Base-by-base conservation (phyloP, 2,329 filamentous ascomycete genomes). In the Lanzia echinophila region DNA sequence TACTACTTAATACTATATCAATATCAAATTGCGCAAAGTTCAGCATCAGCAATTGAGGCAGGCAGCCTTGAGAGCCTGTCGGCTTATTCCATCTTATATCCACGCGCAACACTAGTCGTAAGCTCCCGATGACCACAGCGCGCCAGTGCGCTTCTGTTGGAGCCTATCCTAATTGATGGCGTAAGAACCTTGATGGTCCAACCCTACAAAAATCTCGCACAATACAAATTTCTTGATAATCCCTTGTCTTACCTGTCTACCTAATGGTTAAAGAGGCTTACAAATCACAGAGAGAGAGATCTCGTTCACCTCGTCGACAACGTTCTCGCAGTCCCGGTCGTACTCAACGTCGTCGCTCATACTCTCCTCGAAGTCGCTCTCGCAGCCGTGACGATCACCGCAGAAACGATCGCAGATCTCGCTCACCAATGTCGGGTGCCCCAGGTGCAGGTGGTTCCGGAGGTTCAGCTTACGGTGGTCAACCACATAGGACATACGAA, bases 271-370 rank as follows among this genome's bases (percentile, higher is more conserved):
- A 58, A 62, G 62, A 67, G 52, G 64, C 66, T 68, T 63, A 69
- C 65, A 60, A 60, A 56, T 63, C 58, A 62, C 78, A 92, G 88
- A 88, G 88, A 72, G 89, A 95, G 83, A 87, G 85, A 76, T 81
- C 82, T 71, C 85, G 90, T 73, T 95, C 90, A 68, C 87, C 89
- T 75, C 88, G 87, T 67, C 86, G 90, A 74, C 95, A 88, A 75
- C 53, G 53, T 41, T 57, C 55, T 39, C 56, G 56, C 4, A 58
- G 56, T 43, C 88, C 86, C 65, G 82, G 83, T 69, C 84, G 79
- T 59, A 76, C 78, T 59, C 74, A 81, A 68, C 82, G 79, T 68
- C 86, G 87, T 68, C 84, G 87, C 63, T 91, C 87, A 50, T 90
- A 87, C 70, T 89, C 87, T 57, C 86, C 86, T 59, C 84, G 86